Base-by-base conservation (phyloP, 768 basidiomycete genomes). In the Boletus bicolor region DNA sequence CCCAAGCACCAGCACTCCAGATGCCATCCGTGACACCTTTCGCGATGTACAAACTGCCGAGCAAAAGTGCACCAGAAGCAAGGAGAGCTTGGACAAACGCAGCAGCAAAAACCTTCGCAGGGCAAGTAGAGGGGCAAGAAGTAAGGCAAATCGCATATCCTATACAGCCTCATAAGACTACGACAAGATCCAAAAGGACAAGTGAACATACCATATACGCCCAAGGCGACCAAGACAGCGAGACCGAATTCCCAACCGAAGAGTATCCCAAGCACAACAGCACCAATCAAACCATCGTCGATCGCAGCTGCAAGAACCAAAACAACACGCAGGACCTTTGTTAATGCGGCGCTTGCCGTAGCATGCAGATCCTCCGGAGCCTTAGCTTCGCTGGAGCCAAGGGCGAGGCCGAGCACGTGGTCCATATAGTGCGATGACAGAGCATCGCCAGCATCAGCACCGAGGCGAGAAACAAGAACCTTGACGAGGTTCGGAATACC, bases 381-480 rank as follows among this genome's bases (percentile, higher is more conserved):
- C 89, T 93, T 46, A 86, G 80, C 52, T 80, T 86, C 6, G 83
- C 89, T 67, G 88, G 92, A 93, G 5, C 87, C 81, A 59, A 94
- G 85, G 1, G 90, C 91, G 5, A 98, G 82, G 57, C 91, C 89
- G 10, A 98, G 78, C 2, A 97, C 73, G 64, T 96, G 94, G 56
- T 93, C 83, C 72, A 90, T 91, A 10, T 92, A 88, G 50, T 94
- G 76, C 42, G 49, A 52, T 4, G 43, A 64, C 74, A 55, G 59
- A 81, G 82, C 82, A 64, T 86, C 75, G 66, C 95, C 91, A 0
- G 89, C 91, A 68, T 85, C 90, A 71, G 93, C 91, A 82, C 93
- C 89, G 42, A 98, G 88, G 1, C 93, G 91, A 2, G 87, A 81
- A 89, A 92, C 95, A 3, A 93, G 76, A 32, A 80, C 79, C 68